These are phyloP conservation scores for Moniliophthora roreri DNA, from an alignment of 1,284 basidiomycete species.

Conservation along the genomic window DNA sequence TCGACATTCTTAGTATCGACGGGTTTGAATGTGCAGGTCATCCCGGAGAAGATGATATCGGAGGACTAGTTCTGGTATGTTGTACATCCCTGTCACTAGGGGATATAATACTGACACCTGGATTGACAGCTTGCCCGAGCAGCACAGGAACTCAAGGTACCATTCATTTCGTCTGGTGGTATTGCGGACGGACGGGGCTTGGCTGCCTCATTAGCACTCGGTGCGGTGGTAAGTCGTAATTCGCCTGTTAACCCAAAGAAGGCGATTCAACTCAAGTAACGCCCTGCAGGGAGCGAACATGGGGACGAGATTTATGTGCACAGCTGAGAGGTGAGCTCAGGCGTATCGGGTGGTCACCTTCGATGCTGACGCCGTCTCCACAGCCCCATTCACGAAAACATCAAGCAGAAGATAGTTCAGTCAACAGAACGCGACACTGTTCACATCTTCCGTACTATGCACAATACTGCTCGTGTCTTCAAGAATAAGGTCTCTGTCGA, in stretches of 20 bases:
- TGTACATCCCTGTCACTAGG: background rate
- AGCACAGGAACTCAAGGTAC: constrained; percentile 80
- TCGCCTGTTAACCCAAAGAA: background rate
- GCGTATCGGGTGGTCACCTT: constrained; percentile 4
- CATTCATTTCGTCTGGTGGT: constrained; percentile 90
- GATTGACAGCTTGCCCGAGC: constrained; percentile 76
- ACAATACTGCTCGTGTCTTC: constrained; percentile 88
- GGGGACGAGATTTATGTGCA: constrained; percentile 91
- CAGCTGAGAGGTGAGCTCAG: constrained; percentile 59
- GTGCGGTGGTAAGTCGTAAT: constrained; percentile 64
- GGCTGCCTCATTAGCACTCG: constrained; percentile 80
- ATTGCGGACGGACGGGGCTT: constrained; percentile 83
- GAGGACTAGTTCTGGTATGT: constrained; percentile 82
- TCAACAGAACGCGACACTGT: constrained; percentile 81
- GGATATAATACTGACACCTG: background rate
- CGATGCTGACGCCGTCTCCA: background rate
- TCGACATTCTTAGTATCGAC: constrained; percentile 86
- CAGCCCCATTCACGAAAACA: constrained; percentile 85
- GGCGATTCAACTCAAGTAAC: constrained; percentile 4
- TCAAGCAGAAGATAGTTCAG: constrained; percentile 88
- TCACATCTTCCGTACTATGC: constrained; percentile 85
- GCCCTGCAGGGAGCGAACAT: constrained; percentile 74
- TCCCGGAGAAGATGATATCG: constrained; percentile 94
- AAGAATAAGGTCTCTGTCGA: constrained; percentile 83
- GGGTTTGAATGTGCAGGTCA: constrained; percentile 94